Percentiles rank a stretch among this genome's conserved stretches.
These are phyloP conservation scores for Trypanosoma lewisi DNA, from an alignment of 208 protist species.

Conservation along the genomic window DNA sequence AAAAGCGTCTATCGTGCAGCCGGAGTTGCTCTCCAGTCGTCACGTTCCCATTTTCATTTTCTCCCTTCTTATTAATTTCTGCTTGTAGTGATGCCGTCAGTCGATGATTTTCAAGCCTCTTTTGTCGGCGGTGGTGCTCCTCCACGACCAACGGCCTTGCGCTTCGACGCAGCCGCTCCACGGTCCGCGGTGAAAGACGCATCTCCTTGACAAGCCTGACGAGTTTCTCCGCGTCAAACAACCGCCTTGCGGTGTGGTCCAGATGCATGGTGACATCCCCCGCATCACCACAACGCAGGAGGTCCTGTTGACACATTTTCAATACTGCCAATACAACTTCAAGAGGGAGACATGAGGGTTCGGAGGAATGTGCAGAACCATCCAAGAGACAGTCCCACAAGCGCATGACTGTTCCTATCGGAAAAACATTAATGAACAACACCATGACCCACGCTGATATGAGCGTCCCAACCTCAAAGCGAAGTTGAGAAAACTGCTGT, in stretches of 20 bases:
- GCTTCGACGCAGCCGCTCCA: constrained; percentile 43
- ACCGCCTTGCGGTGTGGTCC: constrained; percentile 18
- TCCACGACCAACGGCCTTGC: constrained; percentile 26
- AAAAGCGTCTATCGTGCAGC: not conserved
- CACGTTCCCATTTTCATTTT: not conserved
- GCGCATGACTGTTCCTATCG: constrained; percentile 40
- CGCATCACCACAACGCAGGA: constrained; percentile 37
- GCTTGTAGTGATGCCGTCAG: too few relatives aligned
- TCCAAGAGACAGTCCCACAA: constrained; percentile 72
- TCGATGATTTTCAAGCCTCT: constrained; percentile 4
- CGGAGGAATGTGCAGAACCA: not conserved
- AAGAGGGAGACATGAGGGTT: constrained; percentile 39
- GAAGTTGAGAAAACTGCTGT: constrained; percentile 26
- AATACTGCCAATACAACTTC: constrained; percentile 53
- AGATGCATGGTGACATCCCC: constrained; percentile 40
- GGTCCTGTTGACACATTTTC: constrained; percentile 32
- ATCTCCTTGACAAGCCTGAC: constrained; percentile 24
- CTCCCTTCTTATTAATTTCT: not conserved
- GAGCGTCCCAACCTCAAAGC: constrained; percentile 52
- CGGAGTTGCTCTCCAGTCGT: not conserved
- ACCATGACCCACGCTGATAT: constrained; percentile 69
- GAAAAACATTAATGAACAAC: constrained; percentile 67
- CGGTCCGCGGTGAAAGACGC: constrained; percentile 23
- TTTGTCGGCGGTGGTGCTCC: constrained; percentile 24
- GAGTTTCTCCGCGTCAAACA: constrained; percentile 45